Evolutionary conservation across 768 basidiomycete genomes (phyloP), one percentile per base, ranked within the genome.

Genomic region (Paxillus ammoniavirescens): DNA sequence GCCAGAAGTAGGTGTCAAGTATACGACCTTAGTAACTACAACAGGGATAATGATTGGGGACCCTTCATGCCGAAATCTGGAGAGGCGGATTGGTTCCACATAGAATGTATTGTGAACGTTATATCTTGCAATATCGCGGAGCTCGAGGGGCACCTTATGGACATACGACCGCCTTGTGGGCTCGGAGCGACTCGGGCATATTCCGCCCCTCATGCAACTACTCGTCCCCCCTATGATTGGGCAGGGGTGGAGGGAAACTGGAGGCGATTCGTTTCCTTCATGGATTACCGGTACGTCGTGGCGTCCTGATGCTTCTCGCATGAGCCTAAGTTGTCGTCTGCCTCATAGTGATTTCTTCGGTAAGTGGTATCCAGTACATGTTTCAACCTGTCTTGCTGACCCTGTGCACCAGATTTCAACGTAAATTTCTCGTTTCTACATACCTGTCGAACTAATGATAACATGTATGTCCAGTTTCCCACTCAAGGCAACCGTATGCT

Each of bases 201-300:
- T 58, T 83, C 82, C 15, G 81, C 82, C 9, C 79, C 80, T 12
- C 75, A 73, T 15, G 58, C 67, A 48, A 66, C 62, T 8, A 62
- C 67, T 40, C 65, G 66, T 41, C 36, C 59, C 37, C 59, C 65
- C 8, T 58, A 62, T 17, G 87, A 89, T 63, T 91, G 89, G 89
- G 87, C 87, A 17, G 87, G 87, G 10, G 78, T 89, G 3, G 82
- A 84, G 66, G 88, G 88, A 7, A 78, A 75, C n/a, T 91, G 89
- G 89, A 74, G 79, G 57, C 73, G 89, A 66, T 82, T 84, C 55
- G 82, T 90, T 17, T 88, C 81, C 55, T 90, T 87, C 60, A 84
- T 89, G 84, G 89, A 90, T 71, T 88, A 89, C 66, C 77, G 84
- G 86, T 86, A 53, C 31, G 67, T 57, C 30, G 12, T 33, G 40